Conservation (phyloP, 352 stramenopile species). For the Phytophthora crassamura region DNA sequence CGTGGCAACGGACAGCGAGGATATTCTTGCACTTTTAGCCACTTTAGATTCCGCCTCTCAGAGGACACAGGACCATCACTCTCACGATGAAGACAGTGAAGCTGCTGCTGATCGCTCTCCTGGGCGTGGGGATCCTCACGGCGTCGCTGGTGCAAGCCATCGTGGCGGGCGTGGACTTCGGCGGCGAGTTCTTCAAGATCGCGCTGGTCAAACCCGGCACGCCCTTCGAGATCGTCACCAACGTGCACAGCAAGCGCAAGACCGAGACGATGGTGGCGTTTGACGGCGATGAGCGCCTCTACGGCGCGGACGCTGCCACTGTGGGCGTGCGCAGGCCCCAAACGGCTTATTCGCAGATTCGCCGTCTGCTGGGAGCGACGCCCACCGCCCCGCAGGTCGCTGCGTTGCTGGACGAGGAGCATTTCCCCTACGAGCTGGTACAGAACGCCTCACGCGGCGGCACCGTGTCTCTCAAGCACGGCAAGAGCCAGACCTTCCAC, state of each 20-base stretch:
- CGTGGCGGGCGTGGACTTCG: slow-evolving; percentile 95
- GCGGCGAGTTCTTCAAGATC: slow-evolving; percentile 91
- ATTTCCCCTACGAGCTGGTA: slow-evolving; percentile 84
- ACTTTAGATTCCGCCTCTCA: slow-evolving; percentile 37
- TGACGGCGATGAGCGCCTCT: slow-evolving; percentile 93
- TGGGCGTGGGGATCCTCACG: slow-evolving; percentile 42
- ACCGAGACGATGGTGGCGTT: slow-evolving; percentile 95
- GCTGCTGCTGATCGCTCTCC: slow-evolving; percentile 38
- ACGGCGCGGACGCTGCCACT: slow-evolving; percentile 94
- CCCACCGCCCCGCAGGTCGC: slow-evolving; percentile 75
- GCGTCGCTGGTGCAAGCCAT: slow-evolving; percentile 48
- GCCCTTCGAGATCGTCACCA: slow-evolving; percentile 98
- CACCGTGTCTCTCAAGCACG: slow-evolving; percentile 66
- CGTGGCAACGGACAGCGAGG: slow-evolving; percentile 18
- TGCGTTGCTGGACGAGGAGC: slow-evolving; percentile 67
- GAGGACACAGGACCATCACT: slow-evolving; percentile 34
- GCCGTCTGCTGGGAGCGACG: slow-evolving; percentile 89
- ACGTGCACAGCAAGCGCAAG: slow-evolving; percentile 98
- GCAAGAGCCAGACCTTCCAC: slow-evolving; percentile 75
- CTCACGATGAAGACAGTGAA: slow-evolving; percentile 38
- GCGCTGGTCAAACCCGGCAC: slow-evolving; percentile 92
- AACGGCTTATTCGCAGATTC: slow-evolving; percentile 90
- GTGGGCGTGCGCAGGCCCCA: slow-evolving; percentile 94
- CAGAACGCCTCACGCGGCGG: slow-evolving; percentile 84
- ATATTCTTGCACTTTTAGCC: slow-evolving; percentile 18